Conservation (phyloP, 345 rosid species). For the Dipteronia sinensis region DNA sequence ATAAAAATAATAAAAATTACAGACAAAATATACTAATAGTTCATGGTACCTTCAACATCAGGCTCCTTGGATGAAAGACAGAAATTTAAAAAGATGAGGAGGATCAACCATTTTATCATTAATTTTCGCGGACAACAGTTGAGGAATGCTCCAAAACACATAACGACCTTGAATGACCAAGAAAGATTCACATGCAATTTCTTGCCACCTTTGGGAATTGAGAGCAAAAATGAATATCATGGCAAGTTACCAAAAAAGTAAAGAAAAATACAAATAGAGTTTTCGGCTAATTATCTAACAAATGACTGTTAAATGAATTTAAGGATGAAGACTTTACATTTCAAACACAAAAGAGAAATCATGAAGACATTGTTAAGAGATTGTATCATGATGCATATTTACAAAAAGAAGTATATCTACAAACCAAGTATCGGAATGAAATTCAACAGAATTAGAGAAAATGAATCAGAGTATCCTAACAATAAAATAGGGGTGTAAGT, state of each 20-base stretch:
- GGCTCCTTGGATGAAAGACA: slow-evolving; percentile 52
- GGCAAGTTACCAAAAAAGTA: neutral
- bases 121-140: slow-evolving; percentile 31
- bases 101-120: slow-evolving; percentile 39
- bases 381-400: neutral
- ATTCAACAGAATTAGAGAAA: neutral
- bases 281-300: neutral
- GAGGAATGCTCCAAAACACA: slow-evolving; percentile 26
- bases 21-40: neutral
- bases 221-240: slow-evolving; percentile 20
- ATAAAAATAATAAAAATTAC: no score
- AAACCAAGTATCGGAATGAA: neutral
- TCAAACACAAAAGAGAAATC: slow-evolving; percentile 6
- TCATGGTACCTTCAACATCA: slow-evolving; percentile 66
- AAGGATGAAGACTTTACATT: slow-evolving; percentile 6
- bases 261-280: neutral
- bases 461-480: neutral
- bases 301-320: neutral
- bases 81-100: slow-evolving; percentile 38
- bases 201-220: slow-evolving; percentile 31
- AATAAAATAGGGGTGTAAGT: no score
- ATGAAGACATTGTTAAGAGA: neutral
- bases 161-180: slow-evolving; percentile 20
- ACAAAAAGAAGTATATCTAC: no score
- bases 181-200: slow-evolving; percentile 16